Conservation (phyloP, 2,329 filamentous ascomycete species). For the Fusarium sp. region DNA sequence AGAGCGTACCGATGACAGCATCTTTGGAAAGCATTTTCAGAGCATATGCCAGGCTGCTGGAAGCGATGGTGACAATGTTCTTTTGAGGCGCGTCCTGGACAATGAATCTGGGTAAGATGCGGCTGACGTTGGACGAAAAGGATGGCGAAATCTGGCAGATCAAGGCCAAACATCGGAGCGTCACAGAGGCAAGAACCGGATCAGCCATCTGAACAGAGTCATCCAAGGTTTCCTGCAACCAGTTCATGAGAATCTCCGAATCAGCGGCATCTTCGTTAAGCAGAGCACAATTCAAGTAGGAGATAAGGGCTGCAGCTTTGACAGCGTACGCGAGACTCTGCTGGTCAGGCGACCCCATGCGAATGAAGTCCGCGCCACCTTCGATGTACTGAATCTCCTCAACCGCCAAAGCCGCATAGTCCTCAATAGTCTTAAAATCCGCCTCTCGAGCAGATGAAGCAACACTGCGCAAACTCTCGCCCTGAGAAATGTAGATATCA, state of each 20-base stretch:
- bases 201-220: conserved; percentile 87
- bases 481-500: conserved; percentile 75
- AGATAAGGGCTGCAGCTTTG: conserved; percentile 83
- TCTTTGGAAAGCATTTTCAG: conserved; percentile 88
- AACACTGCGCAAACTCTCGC: conserved; percentile 56
- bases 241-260: conserved; percentile 79
- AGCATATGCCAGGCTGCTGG: conserved; percentile 84
- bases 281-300: conserved; percentile 86
- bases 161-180: conserved; percentile 84
- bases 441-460: conserved; percentile 55
- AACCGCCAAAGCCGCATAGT: conserved; percentile 76
- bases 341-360: conserved; percentile 83
- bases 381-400: conserved; percentile 90
- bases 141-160: conserved; percentile 79
- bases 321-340: conserved; percentile 87
- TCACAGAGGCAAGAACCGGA: conserved; percentile 77
- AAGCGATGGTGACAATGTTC: conserved; percentile 78
- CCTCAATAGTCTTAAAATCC: conserved; percentile 67
- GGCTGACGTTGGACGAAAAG: conserved; percentile 79
- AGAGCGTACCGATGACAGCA: conserved; percentile 92
- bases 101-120: conserved; percentile 85
- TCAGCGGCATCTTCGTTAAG: conserved; percentile 86
- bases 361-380: conserved; percentile 87
- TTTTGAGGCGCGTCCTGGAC: conserved; percentile 81
- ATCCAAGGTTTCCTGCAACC: conserved; percentile 84